These are phyloP conservation scores for Vitis hybrid DNA, from an alignment of 177 flowering plant species.

Conservation along the genomic window DNA sequence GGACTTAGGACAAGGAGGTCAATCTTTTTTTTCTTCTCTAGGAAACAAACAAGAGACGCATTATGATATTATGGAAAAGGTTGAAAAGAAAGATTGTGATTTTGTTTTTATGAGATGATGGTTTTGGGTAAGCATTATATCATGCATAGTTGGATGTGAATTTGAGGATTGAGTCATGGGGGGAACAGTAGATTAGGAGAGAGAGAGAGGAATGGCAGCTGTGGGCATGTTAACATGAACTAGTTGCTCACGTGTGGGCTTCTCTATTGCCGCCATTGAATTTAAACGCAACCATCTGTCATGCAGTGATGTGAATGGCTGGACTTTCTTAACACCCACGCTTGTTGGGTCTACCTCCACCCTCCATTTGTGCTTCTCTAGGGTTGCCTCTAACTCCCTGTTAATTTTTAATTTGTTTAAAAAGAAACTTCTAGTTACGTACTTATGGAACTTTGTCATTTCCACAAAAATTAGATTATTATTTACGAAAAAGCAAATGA, in stretches of 20 bases:
- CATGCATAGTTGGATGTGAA: not conserved
- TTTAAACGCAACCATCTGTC: not conserved
- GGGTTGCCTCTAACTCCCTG: too few relatives aligned
- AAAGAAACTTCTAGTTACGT: too few relatives aligned
- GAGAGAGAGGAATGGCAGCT: not conserved
- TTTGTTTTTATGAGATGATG: not conserved
- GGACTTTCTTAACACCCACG: not conserved
- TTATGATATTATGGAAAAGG: too few relatives aligned
- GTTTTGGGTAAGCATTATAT: not conserved
- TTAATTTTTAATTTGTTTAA: too few relatives aligned
- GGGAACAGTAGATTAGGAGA: not conserved
- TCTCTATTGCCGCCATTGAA: not conserved
- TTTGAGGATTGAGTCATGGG: not conserved
- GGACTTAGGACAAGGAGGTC: conserved; percentile 17
- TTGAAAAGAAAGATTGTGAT: too few relatives aligned
- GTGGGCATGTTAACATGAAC: not conserved
- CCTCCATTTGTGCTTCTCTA: not conserved
- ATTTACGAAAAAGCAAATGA: too few relatives aligned
- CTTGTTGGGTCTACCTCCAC: not conserved
- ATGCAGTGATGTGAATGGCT: not conserved
- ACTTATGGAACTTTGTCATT: too few relatives aligned
- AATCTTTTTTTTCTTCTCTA: not conserved
- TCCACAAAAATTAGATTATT: too few relatives aligned
- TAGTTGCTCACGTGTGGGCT: conserved; percentile 2
- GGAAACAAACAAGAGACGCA: not conserved